Evolutionary conservation across 169 alveolate genomes (phyloP), one percentile per base, ranked within the genome.

Genomic region (Condylostoma magnum): DNA sequence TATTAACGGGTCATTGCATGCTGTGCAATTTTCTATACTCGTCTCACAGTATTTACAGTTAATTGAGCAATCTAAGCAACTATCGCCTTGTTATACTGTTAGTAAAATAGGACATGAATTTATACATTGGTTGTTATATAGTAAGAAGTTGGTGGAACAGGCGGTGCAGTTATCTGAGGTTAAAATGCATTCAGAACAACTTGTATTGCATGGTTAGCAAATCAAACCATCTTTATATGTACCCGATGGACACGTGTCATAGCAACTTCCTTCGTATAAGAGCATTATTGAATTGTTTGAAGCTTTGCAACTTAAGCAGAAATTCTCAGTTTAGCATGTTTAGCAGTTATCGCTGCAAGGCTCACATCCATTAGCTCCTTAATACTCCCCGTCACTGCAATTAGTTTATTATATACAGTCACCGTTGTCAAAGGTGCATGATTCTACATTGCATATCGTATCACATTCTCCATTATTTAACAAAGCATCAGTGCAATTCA

Each of bases 61-160:
- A 33, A 34, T 22, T 28, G 27, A 20, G 58, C 73, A 63, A 22
- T 63, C 73, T 41, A 41, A 34, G n/a, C 73, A 63, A 4, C 27
- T 15, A 63, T 6, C 2, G 6, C 58, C 73, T 63, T n/a, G 38
- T 38, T 4, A 4, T 25, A 63, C 30, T 2, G 73, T 63, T 4
- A 22, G 20, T 10, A 43, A 54, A 0, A 12, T 6, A 3, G 44
- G 34, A 44, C 73, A 63, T 38, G 2, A 18, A 2, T 0, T 5
- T 6, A 63, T 22, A n/a, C 73, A 63, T 5, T 63, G 63, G 33
- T 63, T 63, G 30, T 63, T 63, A 22, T 63, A 63, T 2, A 63
- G 41, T 27, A 38, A 28, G 60, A 43, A 63, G 20, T n/a, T n/a
- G n/a, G 46, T 5, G 2, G 15, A 20, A 46, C 73, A 63, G n/a